Conservation (phyloP, 2,329 filamentous ascomycete genomes). For the Phialemoniopsis sp. region DNA sequence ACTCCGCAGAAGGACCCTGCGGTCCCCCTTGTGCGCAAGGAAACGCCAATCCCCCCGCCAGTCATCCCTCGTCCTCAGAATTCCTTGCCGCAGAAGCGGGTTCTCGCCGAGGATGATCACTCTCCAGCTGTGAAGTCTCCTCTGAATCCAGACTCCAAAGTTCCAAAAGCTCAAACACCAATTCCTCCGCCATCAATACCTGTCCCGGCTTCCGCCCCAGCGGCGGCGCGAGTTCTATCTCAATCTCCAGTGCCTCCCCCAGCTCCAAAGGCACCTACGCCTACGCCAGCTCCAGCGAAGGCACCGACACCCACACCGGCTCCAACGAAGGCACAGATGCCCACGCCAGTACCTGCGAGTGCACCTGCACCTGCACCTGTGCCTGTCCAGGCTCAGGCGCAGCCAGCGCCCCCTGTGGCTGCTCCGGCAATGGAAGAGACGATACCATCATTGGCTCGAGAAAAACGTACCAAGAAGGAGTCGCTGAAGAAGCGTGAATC, state of each 20-base stretch:
- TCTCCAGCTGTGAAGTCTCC: constrained; percentile 69
- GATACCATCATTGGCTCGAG: constrained; percentile 32
- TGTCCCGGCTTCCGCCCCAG: neutral
- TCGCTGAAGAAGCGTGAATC: constrained; percentile 65
- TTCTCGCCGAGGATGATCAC: constrained; percentile 61
- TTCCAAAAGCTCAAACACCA: constrained; percentile 20
- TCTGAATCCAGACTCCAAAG: constrained; percentile 61
- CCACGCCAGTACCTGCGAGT: no score
- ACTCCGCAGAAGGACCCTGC: constrained; percentile 15
- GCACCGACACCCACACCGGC: constrained; percentile 6
- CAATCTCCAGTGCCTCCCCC: neutral
- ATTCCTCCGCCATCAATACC: neutral
- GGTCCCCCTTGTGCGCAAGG: constrained; percentile 1
- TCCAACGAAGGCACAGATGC: neutral
- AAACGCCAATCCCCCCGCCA: constrained; percentile 13
- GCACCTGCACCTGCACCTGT: constrained; percentile 5
- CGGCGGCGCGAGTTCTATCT: no score
- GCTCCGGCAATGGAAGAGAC: constrained; percentile 23
- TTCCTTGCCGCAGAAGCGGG: constrained; percentile 60
- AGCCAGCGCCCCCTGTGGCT: no score
- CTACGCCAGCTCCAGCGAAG: constrained; percentile 11
- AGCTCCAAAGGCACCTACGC: constrained; percentile 22
- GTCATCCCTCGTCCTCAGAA: constrained; percentile 3
- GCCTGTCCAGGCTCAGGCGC: no score
- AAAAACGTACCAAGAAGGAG: constrained; percentile 60